These are phyloP conservation scores for Pleomassaria siparia DNA, from an alignment of 2,329 filamentous ascomycete genomes.

Conservation along the genomic window DNA sequence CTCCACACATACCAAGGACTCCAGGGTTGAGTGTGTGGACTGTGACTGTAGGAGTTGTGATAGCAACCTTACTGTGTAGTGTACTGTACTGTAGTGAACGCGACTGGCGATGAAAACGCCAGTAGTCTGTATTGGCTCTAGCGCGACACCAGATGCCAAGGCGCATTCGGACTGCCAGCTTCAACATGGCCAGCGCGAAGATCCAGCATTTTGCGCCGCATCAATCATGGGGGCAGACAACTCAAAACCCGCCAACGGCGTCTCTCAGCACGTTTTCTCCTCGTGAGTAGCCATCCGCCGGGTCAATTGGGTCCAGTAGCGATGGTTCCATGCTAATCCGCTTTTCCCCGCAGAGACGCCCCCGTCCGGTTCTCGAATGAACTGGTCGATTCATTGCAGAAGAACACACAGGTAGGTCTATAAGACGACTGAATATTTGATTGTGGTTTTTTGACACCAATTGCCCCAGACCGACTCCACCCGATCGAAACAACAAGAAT, in stretches of 20 bases:
- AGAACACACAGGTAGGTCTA: slow-evolving; percentile 73
- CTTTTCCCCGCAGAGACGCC: slow-evolving; percentile 53
- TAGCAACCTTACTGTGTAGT: slow-evolving; percentile 2
- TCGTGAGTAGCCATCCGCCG: slow-evolving; percentile 49
- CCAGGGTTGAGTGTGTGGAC: neutral
- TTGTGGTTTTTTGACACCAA: neutral
- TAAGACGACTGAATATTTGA: too few species aligned
- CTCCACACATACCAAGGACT: neutral
- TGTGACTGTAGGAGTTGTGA: neutral
- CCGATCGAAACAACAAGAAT: slow-evolving; percentile 78
- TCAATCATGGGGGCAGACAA: slow-evolving; percentile 61
- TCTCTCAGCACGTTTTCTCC: slow-evolving; percentile 62
- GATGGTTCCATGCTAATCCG: slow-evolving; percentile 29
- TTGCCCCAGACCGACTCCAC: slow-evolving; percentile 78
- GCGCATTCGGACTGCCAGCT: slow-evolving; percentile 22
- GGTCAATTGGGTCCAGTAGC: slow-evolving; percentile 24
- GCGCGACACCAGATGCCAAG: slow-evolving; percentile 23
- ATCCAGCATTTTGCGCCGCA: slow-evolving; percentile 21
- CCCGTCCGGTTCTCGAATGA: slow-evolving; percentile 76
- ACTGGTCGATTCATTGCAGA: slow-evolving; percentile 79
- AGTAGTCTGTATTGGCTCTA: slow-evolving; percentile 21
- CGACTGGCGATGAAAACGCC: slow-evolving; percentile 10
- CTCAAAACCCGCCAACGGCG: slow-evolving; percentile 60
- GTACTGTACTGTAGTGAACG: too few species aligned
- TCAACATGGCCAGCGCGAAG: slow-evolving; percentile 28